A percentile compares a stretch with the other conserved stretches of the same genome.
These are phyloP conservation scores for Chytriomyces confervae DNA, from an alignment of 192 early-diverging fungal genomes.

Conservation along the genomic window DNA sequence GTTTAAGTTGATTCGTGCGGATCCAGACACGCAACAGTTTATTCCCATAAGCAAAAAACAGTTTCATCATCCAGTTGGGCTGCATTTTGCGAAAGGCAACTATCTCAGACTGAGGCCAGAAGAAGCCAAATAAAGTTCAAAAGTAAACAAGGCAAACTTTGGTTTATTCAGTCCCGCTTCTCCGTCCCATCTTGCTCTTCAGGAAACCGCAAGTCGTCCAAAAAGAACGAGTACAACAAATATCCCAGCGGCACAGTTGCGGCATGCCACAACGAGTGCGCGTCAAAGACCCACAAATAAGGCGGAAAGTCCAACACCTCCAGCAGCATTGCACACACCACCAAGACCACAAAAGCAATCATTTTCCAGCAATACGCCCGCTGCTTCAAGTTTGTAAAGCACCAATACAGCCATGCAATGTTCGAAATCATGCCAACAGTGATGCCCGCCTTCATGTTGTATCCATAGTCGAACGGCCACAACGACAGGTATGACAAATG, in stretches of 20 bases:
- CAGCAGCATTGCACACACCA: slow-evolving; percentile 79
- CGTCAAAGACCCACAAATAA: slow-evolving; percentile 77
- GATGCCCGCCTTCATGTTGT: slow-evolving; percentile 89
- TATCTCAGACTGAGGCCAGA: background rate
- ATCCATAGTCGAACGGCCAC: slow-evolving; percentile 85
- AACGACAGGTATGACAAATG: slow-evolving; percentile 71
- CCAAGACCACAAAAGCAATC: slow-evolving; percentile 56
- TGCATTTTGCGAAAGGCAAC: slow-evolving; percentile 18
- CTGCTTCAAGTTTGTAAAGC: slow-evolving; percentile 32
- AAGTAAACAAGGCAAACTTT: background rate
- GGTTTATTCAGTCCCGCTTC: slow-evolving; percentile 16
- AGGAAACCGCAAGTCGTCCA: slow-evolving; percentile 78
- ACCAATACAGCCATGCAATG: slow-evolving; percentile 77
- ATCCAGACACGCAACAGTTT: background rate
- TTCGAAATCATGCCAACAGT: slow-evolving; percentile 74
- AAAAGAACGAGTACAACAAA: slow-evolving; percentile 82
- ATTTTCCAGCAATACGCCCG: slow-evolving; percentile 54
- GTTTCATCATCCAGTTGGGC: background rate
- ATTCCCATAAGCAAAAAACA: slow-evolving; percentile 17
- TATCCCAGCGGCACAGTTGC: slow-evolving; percentile 80
- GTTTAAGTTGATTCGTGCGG: background rate
- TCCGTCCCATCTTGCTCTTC: slow-evolving; percentile 3
- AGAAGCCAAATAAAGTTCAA: background rate
- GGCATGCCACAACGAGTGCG: slow-evolving; percentile 93
- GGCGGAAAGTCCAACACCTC: slow-evolving; percentile 96